Base-by-base conservation (phyloP, 345 rosid genomes). In the Rhodamnia argentea region DNA sequence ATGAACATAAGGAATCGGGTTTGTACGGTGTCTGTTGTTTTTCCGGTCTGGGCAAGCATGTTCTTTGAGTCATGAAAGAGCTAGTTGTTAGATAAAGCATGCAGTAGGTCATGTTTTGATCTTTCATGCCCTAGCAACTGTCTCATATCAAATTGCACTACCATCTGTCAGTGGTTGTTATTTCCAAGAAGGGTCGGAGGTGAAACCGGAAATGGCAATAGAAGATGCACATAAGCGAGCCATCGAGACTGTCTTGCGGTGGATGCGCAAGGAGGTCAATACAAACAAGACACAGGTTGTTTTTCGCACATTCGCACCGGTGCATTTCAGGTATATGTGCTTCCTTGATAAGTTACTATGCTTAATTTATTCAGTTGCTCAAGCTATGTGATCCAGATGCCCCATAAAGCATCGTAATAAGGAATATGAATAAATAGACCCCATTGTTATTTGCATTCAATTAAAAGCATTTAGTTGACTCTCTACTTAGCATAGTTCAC, bases 291-390 rank as follows among this genome's bases (percentile, higher is more conserved):
- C 96, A 8, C 94, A 91, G 84, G 97, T 94, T 90, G 94, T 93
- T 91, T 97, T 96, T 74, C 98, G 99, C 47, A 93, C 99, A 59
- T 93, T 92, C 83, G 96, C 99, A 13, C 99, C 99, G 0, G 98
- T 97, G 81, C 99, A 96, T 93, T 97, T 97, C 96, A 96, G 99
- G 99, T 96, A 88, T 62, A 90, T 82, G 54, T 59, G 23, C 27
- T 70, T 70, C 78, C 81, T 70, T 0, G 14, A 37, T 22, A 18
- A 70, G 81, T 37, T 70, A 37, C 47, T 11, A 70, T 0, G 3
- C 78, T 13, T 18, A 70, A 26, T 6, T 7, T 29, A n/a, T 52
- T 84, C 29, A 40, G 37, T 75, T 20, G 40, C 27, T 57, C 59
- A 83, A 83, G 54, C 47, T 53, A 52, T 40, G 59, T 23, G 0